A percentile compares a stretch with the other conserved stretches of the same genome.
Conservation (phyloP, 2,329 filamentous ascomycete genomes). For the Alternaria postmessia region DNA sequence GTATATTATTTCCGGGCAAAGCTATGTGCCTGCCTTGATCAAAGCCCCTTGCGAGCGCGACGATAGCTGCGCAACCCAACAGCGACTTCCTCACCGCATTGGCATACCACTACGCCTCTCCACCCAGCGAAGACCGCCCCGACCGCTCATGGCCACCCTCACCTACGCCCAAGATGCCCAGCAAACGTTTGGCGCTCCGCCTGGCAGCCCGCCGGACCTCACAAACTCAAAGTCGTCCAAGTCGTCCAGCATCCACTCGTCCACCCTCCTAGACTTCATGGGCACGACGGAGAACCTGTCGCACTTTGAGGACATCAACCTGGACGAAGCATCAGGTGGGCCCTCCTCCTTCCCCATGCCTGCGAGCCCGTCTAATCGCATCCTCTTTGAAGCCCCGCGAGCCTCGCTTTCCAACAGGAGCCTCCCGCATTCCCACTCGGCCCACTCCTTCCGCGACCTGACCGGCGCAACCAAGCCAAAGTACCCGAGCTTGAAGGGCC, state of each 20-base stretch:
- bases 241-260: constrained; percentile 86
- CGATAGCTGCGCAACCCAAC: constrained; percentile 31
- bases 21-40: constrained; percentile 47
- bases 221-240: constrained; percentile 88
- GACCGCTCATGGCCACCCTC: constrained; percentile 50
- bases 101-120: constrained; percentile 23
- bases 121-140: constrained; percentile 33
- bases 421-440: constrained; percentile 28
- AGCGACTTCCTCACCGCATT: constrained; percentile 35
- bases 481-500: constrained; percentile 53
- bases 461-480: constrained; percentile 47
- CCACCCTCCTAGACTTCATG: constrained; percentile 71
- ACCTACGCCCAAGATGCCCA: constrained; percentile 37
- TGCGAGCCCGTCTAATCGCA: constrained; percentile 36
- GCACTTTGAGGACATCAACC: constrained; percentile 92
- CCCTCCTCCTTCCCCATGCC: constrained; percentile 57
- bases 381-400: constrained; percentile 43
- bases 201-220: constrained; percentile 79
- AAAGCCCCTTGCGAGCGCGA: constrained; percentile 35
- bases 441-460: constrained; percentile 49
- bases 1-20: constrained; percentile 48
- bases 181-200: constrained; percentile 55
- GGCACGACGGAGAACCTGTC: constrained; percentile 69
- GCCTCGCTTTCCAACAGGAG: constrained; percentile 27
- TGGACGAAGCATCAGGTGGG: constrained; percentile 67